Evolutionary conservation across 495 filamentous ascomycete species (phyloP).

Genomic region (Penicillium daleae): DNA sequence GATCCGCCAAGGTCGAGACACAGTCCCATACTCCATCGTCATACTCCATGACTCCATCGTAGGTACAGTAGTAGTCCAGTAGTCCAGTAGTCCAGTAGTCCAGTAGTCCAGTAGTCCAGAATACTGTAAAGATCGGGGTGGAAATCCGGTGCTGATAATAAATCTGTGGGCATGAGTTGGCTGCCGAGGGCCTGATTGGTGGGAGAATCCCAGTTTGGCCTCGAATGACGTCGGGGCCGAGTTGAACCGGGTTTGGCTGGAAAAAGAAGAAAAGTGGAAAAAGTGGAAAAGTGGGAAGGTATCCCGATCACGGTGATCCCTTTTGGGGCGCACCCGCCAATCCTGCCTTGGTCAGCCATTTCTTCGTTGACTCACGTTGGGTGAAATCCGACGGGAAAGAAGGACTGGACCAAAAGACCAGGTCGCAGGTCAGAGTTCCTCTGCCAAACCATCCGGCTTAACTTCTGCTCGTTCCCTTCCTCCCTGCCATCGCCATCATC

Average conservation of each 20-base stretch:
- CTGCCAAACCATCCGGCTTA: constrained; percentile 18
- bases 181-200: constrained; percentile 41
- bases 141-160: constrained; percentile 5
- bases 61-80: too few species aligned
- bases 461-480: constrained; percentile 18
- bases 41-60: too few species aligned
- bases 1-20: not conserved
- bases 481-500: constrained; percentile 2
- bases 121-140: constrained; percentile 7
- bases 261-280: not conserved
- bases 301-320: constrained; percentile 18
- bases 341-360: constrained; percentile 1
- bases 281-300: constrained; percentile 18
- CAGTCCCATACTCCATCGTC: too few species aligned
- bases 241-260: too few species aligned
- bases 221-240: too few species aligned
- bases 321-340: not conserved
- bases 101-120: too few species aligned
- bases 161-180: constrained; percentile 10
- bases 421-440: constrained; percentile 1
- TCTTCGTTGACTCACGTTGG: constrained; percentile 2
- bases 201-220: constrained; percentile 32
- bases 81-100: too few species aligned
- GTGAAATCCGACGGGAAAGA: not conserved
- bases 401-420: not conserved